Conservation (phyloP, 2,329 filamentous ascomycete species). For the Phyllosticta ampelicida region DNA sequence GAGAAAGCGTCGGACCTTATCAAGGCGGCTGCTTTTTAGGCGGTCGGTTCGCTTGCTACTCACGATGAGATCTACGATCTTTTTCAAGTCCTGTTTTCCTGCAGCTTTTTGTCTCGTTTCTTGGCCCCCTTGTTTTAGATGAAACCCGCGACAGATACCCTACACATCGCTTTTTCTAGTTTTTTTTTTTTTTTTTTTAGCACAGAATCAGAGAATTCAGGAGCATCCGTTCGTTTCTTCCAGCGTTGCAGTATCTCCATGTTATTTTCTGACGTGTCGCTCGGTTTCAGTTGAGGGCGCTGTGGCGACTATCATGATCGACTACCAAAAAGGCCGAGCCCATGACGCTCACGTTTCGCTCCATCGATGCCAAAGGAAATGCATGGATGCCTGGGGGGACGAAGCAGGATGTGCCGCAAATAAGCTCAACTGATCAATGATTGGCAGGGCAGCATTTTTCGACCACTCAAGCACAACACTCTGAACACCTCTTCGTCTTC, state of each 20-base stretch:
- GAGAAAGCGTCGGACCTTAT: constrained; percentile 21
- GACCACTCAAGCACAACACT: not conserved
- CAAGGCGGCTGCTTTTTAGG: constrained; percentile 14
- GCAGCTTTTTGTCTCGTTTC: not conserved
- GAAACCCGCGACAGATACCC: not conserved
- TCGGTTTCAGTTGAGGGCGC: too few relatives aligned
- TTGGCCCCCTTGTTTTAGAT: not conserved
- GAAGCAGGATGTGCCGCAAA: not conserved
- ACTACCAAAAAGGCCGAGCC: not conserved
- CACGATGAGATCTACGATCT: not conserved
- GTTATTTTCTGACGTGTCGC: too few relatives aligned
- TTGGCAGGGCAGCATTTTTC: not conserved
- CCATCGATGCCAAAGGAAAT: not conserved
- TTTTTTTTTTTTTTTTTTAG: too few relatives aligned
- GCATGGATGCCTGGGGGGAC: not conserved
- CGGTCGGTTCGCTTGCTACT: not conserved
- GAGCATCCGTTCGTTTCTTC: not conserved
- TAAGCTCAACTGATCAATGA: not conserved
- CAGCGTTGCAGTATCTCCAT: not conserved
- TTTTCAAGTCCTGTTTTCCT: too few relatives aligned
- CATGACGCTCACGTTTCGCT: not conserved
- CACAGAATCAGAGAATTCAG: not conserved
- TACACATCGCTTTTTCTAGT: not conserved
- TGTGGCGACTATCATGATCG: not conserved
- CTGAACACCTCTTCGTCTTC: not conserved